These are phyloP conservation scores for Phytophthora constricta DNA, from an alignment of 352 stramenopile species.

Conservation along the genomic window DNA sequence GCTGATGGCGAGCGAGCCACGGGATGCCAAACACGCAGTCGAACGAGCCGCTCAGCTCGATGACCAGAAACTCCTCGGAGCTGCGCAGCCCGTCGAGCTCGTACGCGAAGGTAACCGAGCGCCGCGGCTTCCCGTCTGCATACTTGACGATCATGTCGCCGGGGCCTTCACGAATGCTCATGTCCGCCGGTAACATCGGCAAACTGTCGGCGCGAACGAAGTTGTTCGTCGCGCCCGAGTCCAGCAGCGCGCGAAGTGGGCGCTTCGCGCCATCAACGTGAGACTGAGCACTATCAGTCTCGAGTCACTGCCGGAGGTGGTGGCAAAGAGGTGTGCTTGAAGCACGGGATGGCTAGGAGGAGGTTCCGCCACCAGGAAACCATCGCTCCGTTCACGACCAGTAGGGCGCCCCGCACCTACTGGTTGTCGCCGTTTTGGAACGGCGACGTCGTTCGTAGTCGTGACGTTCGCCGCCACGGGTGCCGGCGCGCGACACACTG, in stretches of 20 bases:
- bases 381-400: slow-evolving; percentile 6
- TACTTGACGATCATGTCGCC: not conserved
- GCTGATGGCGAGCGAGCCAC: slow-evolving; percentile 35
- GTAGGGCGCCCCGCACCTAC: slow-evolving; percentile 15
- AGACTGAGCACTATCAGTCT: not conserved
- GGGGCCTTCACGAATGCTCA: slow-evolving; percentile 10
- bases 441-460: slow-evolving; percentile 18
- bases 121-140: not conserved
- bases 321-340: not conserved
- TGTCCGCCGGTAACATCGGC: slow-evolving; percentile 18
- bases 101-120: slow-evolving; percentile 19
- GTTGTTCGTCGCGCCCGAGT: not conserved
- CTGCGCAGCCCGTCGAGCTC: slow-evolving; percentile 24
- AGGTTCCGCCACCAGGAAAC: slow-evolving; percentile 7
- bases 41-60: slow-evolving; percentile 8
- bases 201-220: slow-evolving; percentile 26
- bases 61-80: slow-evolving; percentile 36
- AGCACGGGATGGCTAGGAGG: not conserved
- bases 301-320: not conserved
- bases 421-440: not conserved
- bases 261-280: not conserved
- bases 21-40: slow-evolving; percentile 20
- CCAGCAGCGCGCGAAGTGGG: not conserved
- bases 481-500: slow-evolving; percentile 18
- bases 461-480: not conserved